Percentiles rank a stretch among this genome's conserved stretches.
These are phyloP conservation scores for Botryosphaeria agaves DNA, from an alignment of 2,329 filamentous ascomycete species.

Conservation along the genomic window DNA sequence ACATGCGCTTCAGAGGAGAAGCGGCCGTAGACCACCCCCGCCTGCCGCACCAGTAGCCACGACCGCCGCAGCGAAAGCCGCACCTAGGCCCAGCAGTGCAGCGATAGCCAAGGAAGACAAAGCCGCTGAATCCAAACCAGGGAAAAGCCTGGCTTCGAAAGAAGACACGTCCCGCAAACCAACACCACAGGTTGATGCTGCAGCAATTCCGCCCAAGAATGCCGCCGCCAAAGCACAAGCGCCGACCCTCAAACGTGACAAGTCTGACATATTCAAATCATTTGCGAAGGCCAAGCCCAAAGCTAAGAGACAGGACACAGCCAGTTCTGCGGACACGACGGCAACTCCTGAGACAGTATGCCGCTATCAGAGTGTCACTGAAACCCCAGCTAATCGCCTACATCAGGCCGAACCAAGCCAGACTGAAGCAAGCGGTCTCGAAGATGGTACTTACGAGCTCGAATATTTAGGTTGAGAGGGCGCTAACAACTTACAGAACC, in stretches of 20 bases:
- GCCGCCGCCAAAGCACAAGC: slow-evolving; percentile 20
- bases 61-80: slow-evolving; percentile 8
- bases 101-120: slow-evolving; percentile 10
- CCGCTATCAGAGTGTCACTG: too few relatives aligned
- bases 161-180: slow-evolving; percentile 13
- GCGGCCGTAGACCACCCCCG: slow-evolving; percentile 19
- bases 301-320: slow-evolving; percentile 23
- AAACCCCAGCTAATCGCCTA: too few relatives aligned
- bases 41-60: slow-evolving; percentile 13
- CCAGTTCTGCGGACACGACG: slow-evolving; percentile 18
- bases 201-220: slow-evolving; percentile 13
- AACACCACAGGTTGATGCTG: slow-evolving; percentile 12
- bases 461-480: too few relatives aligned
- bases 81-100: slow-evolving; percentile 8
- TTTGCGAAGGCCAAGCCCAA: slow-evolving; percentile 55
- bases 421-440: too few relatives aligned
- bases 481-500: too few relatives aligned
- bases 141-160: slow-evolving; percentile 12
- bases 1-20: slow-evolving; percentile 24
- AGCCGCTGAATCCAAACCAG: slow-evolving; percentile 5
- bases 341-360: slow-evolving; percentile 20
- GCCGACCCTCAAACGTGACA: slow-evolving; percentile 37
- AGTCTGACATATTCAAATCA: slow-evolving; percentile 55
- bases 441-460: too few relatives aligned
- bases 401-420: too few relatives aligned